Evolutionary conservation across 257 asterid genomes (phyloP).

Genomic region (Plantago major): DNA sequence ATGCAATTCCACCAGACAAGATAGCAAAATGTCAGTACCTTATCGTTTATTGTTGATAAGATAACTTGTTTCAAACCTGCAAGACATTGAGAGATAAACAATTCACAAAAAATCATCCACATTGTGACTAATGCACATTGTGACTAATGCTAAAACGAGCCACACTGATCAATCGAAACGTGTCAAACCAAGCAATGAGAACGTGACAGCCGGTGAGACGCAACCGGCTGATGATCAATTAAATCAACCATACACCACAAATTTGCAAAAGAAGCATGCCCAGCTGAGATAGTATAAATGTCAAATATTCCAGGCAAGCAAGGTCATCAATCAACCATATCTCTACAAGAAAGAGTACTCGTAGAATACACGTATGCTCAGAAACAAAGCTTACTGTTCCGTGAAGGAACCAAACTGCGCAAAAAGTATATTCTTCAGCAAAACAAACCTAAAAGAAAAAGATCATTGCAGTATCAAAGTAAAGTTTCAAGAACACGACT

Average conservation of each 20-base stretch:
- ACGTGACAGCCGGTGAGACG: not conserved
- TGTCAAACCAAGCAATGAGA: conserved; percentile 6
- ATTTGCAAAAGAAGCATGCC: not conserved
- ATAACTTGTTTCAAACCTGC: conserved; percentile 48
- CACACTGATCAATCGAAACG: not conserved
- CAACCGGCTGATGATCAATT: conserved; percentile 4
- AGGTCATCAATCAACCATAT: conserved; percentile 24
- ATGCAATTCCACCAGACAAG: not conserved
- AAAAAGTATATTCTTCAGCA: conserved; percentile 45
- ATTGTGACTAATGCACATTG: conserved; percentile 9
- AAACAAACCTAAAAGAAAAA: not conserved
- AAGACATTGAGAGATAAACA: conserved; percentile 19
- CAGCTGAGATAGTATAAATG: conserved; percentile 15
- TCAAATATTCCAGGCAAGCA: conserved; percentile 25
- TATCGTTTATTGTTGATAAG: conserved; percentile 33
- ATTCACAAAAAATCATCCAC: not conserved
- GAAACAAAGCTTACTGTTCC: conserved; percentile 38
- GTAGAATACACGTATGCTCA: conserved; percentile 19
- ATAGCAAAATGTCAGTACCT: conserved; percentile 20
- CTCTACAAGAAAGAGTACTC: conserved; percentile 22
- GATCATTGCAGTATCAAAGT: conserved; percentile 1
- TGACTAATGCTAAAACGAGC: conserved; percentile 1
- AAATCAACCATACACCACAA: conserved; percentile 19
- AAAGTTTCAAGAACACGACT: conserved; percentile 18
- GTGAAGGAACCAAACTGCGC: conserved; percentile 47